These are phyloP conservation scores for Pythium vanterpoolii DNA, from an alignment of 352 stramenopile genomes.

Conservation along the genomic window DNA sequence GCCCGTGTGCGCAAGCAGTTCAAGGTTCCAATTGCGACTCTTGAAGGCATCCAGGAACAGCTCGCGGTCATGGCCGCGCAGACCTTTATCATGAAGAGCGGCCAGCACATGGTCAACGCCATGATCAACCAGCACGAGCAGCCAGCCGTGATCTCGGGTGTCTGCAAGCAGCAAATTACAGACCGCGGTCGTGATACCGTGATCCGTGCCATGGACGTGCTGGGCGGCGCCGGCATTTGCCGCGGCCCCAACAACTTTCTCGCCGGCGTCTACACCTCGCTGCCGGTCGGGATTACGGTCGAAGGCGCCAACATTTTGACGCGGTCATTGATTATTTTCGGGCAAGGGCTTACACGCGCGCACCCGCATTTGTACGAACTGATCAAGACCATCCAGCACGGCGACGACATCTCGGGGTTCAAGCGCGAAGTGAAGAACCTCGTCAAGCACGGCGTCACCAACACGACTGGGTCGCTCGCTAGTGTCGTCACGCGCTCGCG, in stretches of 20 bases:
- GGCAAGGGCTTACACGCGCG: slow-evolving; percentile 96
- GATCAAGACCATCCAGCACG: slow-evolving; percentile 96
- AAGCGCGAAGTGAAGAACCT: slow-evolving; percentile 95
- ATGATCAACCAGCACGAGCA: slow-evolving; percentile 99
- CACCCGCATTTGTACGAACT: slow-evolving; percentile 97
- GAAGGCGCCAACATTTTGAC: slow-evolving; percentile 98
- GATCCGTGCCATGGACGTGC: slow-evolving; percentile 97
- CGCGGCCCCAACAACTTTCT: slow-evolving; percentile 97
- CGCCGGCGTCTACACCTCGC: slow-evolving; percentile 93
- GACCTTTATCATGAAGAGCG: slow-evolving; percentile 93
- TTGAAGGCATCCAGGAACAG: slow-evolving; percentile 98
- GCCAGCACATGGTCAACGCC: slow-evolving; percentile 97
- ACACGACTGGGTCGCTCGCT: slow-evolving; percentile 89
- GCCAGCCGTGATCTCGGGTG: slow-evolving; percentile 96
- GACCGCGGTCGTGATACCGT: slow-evolving; percentile 93
- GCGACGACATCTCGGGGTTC: slow-evolving; percentile 92
- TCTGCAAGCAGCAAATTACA: slow-evolving; percentile 99
- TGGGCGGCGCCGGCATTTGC: slow-evolving; percentile 96
- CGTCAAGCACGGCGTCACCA: slow-evolving; percentile 91
- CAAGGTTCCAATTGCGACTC: slow-evolving; percentile 96
- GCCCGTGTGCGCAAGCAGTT: slow-evolving; percentile 98
- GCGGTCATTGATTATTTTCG: slow-evolving; percentile 97
- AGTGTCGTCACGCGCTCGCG: slow-evolving; percentile 89
- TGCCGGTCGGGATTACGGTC: slow-evolving; percentile 97
- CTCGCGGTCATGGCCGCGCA: slow-evolving; percentile 92